Evolutionary conservation across 2,329 filamentous ascomycete genomes (phyloP).

Genomic region (Cladosporium oxysporum): DNA sequence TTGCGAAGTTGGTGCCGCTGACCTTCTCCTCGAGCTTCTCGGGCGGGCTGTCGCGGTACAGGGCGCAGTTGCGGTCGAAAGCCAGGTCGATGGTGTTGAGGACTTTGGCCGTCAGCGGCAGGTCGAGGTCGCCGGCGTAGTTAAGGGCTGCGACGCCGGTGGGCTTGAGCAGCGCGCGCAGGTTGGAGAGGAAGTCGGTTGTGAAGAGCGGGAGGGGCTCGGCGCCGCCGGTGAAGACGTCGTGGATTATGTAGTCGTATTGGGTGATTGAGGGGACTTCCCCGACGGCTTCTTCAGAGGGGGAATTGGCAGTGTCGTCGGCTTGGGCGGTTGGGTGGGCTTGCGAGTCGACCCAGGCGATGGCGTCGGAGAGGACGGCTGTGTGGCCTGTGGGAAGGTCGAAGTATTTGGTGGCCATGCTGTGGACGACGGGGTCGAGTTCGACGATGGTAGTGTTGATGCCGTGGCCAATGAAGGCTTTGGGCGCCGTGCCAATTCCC

Average conservation of each 20-base stretch:
- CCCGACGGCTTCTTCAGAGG: background rate
- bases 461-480: slow-evolving; percentile 81
- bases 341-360: slow-evolving; percentile 57
- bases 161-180: slow-evolving; percentile 70
- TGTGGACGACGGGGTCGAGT: slow-evolving; percentile 85
- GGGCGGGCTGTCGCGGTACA: slow-evolving; percentile 76
- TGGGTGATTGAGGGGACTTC: slow-evolving; percentile 31
- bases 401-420: slow-evolving; percentile 83
- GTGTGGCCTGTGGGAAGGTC: slow-evolving; percentile 74
- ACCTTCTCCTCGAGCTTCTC: slow-evolving; percentile 28
- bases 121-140: slow-evolving; percentile 84
- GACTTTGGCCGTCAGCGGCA: slow-evolving; percentile 74
- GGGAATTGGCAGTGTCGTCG: slow-evolving; percentile 20
- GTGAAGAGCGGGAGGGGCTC: slow-evolving; percentile 91
- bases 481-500: slow-evolving; percentile 88
- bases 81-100: slow-evolving; percentile 78
- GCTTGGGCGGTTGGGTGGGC: slow-evolving; percentile 24
- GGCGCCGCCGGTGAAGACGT: slow-evolving; percentile 95
- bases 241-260: slow-evolving; percentile 94
- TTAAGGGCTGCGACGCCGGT: slow-evolving; percentile 91
- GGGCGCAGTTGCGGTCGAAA: slow-evolving; percentile 79
- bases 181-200: slow-evolving; percentile 72
- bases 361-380: slow-evolving; percentile 79
- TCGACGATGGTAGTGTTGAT: slow-evolving; percentile 94
- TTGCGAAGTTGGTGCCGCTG: slow-evolving; percentile 64